Evolutionary conservation across 2,329 filamentous ascomycete genomes (phyloP).

Genomic region (Clonostachys rhizophaga): DNA sequence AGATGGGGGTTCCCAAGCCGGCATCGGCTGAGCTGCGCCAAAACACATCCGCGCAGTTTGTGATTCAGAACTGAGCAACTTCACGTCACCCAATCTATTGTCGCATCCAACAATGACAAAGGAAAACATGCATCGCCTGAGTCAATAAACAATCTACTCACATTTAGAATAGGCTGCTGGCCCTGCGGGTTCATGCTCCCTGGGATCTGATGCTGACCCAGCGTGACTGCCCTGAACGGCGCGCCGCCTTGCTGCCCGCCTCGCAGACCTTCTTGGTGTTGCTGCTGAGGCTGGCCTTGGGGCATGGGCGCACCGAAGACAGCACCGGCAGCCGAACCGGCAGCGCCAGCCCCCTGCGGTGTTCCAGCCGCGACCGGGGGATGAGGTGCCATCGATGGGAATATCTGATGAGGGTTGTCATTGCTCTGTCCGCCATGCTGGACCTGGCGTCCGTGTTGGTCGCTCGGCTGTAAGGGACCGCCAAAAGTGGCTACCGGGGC

Average conservation of each 20-base stretch:
- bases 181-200: conserved; percentile 29
- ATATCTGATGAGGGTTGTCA: conserved; percentile 47
- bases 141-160: conserved; percentile 24
- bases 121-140: not conserved
- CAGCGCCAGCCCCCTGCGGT: conserved; percentile 9
- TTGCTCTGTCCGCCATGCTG: conserved; percentile 47
- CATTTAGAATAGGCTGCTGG: conserved; percentile 44
- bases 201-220: conserved; percentile 28
- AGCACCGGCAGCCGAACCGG: conserved; percentile 54
- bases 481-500: conserved; percentile 45
- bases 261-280: conserved; percentile 57
- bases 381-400: conserved; percentile 44
- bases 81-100: not conserved
- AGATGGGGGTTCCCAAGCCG: no score
- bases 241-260: conserved; percentile 29
- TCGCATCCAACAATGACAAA: not conserved
- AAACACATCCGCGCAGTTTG: no score
- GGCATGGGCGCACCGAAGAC: conserved; percentile 69
- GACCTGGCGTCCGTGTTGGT: conserved; percentile 44
- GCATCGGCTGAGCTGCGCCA: no score
- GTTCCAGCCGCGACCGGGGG: no score
- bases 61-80: not conserved
- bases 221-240: conserved; percentile 43
- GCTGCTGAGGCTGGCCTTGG: conserved; percentile 32
- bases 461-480: conserved; percentile 44